Evolutionary conservation across 331 rosid species (phyloP).

Genomic region (Malus hybrid): DNA sequence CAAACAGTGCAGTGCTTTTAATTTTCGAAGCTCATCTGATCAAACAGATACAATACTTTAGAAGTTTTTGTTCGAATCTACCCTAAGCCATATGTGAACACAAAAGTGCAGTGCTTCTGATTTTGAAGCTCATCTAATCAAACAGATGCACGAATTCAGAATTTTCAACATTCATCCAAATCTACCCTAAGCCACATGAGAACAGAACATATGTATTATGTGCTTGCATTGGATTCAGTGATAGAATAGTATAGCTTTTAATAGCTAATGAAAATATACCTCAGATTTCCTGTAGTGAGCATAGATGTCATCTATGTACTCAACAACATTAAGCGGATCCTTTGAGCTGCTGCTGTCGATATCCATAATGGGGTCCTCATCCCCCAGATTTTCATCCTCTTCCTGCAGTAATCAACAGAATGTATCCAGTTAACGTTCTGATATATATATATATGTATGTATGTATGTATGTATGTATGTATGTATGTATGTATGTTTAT

Average conservation of each 20-base stretch:
- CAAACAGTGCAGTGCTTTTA: neutral
- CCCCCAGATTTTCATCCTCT: conserved; percentile 58
- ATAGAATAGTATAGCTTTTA: neutral
- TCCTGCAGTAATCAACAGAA: conserved; percentile 28
- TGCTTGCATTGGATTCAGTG: neutral
- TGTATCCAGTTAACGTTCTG: neutral
- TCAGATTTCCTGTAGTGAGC: conserved; percentile 45
- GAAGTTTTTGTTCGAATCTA: too few relatives aligned
- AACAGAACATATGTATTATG: neutral
- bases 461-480: too few relatives aligned
- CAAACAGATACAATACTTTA: neutral
- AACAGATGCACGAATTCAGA: neutral
- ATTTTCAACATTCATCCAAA: neutral
- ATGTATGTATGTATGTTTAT: too few relatives aligned
- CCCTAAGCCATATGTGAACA: neutral
- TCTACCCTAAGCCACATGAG: neutral
- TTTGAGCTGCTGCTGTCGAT: conserved; percentile 40
- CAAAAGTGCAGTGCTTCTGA: neutral
- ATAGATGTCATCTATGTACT: conserved; percentile 59
- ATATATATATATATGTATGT: too few relatives aligned
- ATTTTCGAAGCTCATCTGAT: neutral
- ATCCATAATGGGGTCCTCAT: conserved; percentile 50
- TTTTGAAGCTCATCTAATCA: neutral
- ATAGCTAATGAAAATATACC: conserved; percentile 24
- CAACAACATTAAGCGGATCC: conserved; percentile 61